phyloP scores from a whole-genome alignment of 108 stramenopile species.

The Skeletonema potamos region DNA sequence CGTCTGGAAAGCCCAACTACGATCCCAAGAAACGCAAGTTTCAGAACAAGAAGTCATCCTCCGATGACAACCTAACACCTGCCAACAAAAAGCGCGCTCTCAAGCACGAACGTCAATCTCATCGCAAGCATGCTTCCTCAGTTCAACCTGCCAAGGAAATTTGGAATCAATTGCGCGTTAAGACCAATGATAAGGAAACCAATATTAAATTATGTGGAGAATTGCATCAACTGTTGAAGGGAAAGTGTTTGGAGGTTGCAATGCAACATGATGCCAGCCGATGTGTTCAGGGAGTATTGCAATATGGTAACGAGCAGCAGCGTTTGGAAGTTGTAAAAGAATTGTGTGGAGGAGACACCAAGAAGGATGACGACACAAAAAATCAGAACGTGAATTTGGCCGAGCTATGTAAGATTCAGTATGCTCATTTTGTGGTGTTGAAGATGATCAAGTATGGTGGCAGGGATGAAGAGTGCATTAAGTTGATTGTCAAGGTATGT shows the following conservation, averaged over 20 bases:
- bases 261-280: constrained; percentile 92
- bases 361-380: constrained; percentile 7
- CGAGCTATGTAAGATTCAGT: constrained; percentile 88
- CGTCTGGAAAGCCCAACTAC: neutral
- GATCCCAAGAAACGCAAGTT: constrained; percentile 1
- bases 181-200: constrained; percentile 71
- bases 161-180: constrained; percentile 84
- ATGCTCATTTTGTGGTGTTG: constrained; percentile 89
- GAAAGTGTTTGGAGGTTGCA: constrained; percentile 78
- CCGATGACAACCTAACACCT: constrained; percentile 13
- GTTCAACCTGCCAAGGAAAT: constrained; percentile 77
- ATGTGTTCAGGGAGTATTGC: constrained; percentile 86
- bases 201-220: constrained; percentile 61
- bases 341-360: constrained; percentile 41
- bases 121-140: constrained; percentile 73
- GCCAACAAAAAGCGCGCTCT: constrained; percentile 73
- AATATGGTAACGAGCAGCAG: constrained; percentile 73
- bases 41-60: neutral
- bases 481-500: constrained; percentile 77
- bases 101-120: constrained; percentile 83
- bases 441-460: constrained; percentile 89
- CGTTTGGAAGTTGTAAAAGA: constrained; percentile 60
- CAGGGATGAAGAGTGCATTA: constrained; percentile 58
- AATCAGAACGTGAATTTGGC: constrained; percentile 48
- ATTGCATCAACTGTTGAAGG: constrained; percentile 71